Evolutionary conservation across 768 basidiomycete genomes (phyloP).

Genomic region (Hericium rajendrae): DNA sequence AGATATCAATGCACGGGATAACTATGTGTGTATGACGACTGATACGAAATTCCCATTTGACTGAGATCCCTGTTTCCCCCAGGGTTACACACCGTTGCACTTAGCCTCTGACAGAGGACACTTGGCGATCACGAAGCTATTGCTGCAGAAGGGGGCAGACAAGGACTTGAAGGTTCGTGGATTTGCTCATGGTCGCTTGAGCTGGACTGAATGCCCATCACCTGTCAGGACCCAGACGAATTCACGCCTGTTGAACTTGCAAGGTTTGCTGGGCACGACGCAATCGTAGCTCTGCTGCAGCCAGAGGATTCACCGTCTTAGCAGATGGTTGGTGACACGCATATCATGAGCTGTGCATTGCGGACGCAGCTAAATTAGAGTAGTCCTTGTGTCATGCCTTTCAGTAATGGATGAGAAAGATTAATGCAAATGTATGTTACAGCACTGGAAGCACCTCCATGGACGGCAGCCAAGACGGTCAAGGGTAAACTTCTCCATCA

Average conservation of each 20-base stretch:
- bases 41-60: neutral
- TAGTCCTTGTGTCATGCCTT: neutral
- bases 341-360: neutral
- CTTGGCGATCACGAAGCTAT: constrained; percentile 39
- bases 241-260: constrained; percentile 55
- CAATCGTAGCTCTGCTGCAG: constrained; percentile 34
- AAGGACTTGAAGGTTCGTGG: constrained; percentile 45
- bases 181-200: neutral
- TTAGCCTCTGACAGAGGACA: constrained; percentile 80
- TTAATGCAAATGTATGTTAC: neutral
- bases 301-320: neutral
- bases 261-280: constrained; percentile 42
- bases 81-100: constrained; percentile 88
- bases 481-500: too few relatives aligned
- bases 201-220: constrained; percentile 3
- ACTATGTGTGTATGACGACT: constrained; percentile 49
- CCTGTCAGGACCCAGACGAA: constrained; percentile 54
- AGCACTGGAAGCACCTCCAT: neutral
- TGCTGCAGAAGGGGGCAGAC: constrained; percentile 62
- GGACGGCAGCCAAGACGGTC: neutral
- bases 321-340: neutral
- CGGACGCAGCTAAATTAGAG: neutral
- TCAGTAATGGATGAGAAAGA: neutral
- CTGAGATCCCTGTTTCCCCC: constrained; percentile 1
- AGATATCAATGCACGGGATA: constrained; percentile 55